phyloP scores from a whole-genome alignment of 2,329 filamentous ascomycete genomes.

The Fusarium pilosicola region DNA sequence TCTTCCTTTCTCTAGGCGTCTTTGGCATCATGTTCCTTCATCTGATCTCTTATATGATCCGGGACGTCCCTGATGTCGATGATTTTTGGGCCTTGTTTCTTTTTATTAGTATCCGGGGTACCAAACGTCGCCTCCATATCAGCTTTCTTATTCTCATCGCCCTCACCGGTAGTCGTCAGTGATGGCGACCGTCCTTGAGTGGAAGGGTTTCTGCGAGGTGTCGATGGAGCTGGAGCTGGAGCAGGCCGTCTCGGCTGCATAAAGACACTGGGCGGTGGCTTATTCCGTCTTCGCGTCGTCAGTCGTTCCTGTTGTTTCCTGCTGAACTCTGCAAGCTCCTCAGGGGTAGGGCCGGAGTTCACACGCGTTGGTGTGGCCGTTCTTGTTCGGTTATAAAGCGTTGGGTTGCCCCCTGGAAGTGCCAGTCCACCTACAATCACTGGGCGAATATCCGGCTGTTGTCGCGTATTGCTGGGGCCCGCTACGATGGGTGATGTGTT shows the following conservation, averaged over 20 bases:
- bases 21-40: not conserved
- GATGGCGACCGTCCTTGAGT: not conserved
- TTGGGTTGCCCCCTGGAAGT: constrained; percentile 24
- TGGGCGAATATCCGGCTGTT: not conserved
- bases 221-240: not conserved
- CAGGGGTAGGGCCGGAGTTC: not conserved
- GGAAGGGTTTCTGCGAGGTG: not conserved
- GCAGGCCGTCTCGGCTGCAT: not conserved
- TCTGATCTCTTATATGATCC: not conserved
- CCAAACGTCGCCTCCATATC: not conserved
- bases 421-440: constrained; percentile 4
- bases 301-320: not conserved
- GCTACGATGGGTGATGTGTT: not conserved
- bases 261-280: constrained; percentile 5
- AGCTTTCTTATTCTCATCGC: not conserved
- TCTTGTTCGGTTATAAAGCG: not conserved
- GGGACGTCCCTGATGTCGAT: not conserved
- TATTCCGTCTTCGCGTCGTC: not conserved
- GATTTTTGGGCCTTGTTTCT: not conserved
- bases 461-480: not conserved
- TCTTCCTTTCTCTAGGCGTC: not conserved
- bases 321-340: not conserved
- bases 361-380: not conserved
- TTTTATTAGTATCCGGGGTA: not conserved
- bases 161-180: not conserved